Evolutionary conservation across 2,329 filamentous ascomycete genomes (phyloP).

Genomic region (Diplodia seriata): DNA sequence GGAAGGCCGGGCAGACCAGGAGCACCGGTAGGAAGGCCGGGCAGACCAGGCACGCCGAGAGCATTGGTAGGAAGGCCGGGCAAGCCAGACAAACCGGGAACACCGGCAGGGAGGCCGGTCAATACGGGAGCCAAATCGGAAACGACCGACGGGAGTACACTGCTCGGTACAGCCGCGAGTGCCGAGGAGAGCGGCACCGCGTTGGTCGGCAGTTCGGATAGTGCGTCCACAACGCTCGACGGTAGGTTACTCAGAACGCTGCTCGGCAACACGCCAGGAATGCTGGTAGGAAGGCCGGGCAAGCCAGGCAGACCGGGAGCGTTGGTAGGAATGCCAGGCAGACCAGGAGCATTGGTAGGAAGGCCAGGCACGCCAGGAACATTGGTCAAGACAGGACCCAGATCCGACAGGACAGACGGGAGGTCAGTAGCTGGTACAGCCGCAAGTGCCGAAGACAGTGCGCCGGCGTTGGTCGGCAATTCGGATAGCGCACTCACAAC

Average conservation of each 20-base stretch:
- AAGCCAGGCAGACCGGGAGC: too few species aligned
- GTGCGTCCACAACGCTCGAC: neutral
- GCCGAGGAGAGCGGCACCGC: neutral
- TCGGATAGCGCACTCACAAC: neutral
- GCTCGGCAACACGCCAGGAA: neutral
- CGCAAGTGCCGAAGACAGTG: neutral
- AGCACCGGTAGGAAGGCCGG: too few species aligned
- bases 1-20: too few species aligned
- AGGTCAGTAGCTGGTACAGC: neutral
- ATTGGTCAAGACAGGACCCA: neutral
- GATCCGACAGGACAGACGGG: neutral
- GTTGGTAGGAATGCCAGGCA: neutral
- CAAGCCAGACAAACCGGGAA: neutral
- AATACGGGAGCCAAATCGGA: neutral
- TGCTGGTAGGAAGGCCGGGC: neutral
- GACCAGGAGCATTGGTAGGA: neutral
- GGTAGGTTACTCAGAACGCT: neutral
- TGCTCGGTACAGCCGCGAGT: neutral
- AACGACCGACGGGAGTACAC: neutral
- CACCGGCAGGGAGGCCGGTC: neutral
- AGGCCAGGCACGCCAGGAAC: neutral
- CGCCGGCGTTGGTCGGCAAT: neutral
- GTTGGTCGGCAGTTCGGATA: conserved; percentile 4
- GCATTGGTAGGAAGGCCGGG: neutral
- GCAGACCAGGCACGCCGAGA: neutral